Evolutionary conservation across 2,329 filamentous ascomycete genomes (phyloP).

Genomic region (Calonectria leucothoes): DNA sequence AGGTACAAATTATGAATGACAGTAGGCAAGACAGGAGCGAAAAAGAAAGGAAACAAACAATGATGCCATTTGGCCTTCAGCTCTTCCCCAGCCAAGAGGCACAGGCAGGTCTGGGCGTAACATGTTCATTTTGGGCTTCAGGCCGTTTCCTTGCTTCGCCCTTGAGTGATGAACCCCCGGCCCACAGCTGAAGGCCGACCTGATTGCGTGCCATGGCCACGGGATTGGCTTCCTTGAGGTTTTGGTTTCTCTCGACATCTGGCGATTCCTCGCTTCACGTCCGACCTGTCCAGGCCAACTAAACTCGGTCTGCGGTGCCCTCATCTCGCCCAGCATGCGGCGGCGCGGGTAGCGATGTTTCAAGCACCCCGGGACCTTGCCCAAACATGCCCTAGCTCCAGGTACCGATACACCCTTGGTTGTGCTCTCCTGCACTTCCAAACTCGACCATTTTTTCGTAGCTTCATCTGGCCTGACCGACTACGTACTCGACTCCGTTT

Average conservation of each 20-base stretch:
- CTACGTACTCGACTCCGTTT: neutral
- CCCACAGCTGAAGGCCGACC: neutral
- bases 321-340: conserved; percentile 6
- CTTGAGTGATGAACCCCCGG: neutral
- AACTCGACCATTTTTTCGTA: neutral
- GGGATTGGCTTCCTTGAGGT: neutral
- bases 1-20: conserved; percentile 2
- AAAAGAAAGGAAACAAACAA: neutral
- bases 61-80: neutral
- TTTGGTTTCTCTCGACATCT: neutral
- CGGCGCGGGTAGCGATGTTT: conserved; percentile 27
- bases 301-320: neutral
- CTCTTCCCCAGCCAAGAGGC: neutral
- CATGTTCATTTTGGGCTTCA: neutral
- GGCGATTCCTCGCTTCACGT: neutral
- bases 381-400: conserved; percentile 28
- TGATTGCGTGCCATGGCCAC: neutral
- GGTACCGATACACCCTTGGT: conserved; percentile 17
- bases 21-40: neutral
- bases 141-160: neutral
- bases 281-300: neutral
- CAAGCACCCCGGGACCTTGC: conserved; percentile 22
- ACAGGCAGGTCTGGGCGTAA: neutral
- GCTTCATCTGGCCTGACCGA: neutral
- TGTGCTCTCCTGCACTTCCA: neutral